Percentiles rank a stretch among this genome's conserved stretches.
Evolutionary conservation across 2,329 filamentous ascomycete species (phyloP).

Genomic region (Neofusicoccum cordaticola): DNA sequence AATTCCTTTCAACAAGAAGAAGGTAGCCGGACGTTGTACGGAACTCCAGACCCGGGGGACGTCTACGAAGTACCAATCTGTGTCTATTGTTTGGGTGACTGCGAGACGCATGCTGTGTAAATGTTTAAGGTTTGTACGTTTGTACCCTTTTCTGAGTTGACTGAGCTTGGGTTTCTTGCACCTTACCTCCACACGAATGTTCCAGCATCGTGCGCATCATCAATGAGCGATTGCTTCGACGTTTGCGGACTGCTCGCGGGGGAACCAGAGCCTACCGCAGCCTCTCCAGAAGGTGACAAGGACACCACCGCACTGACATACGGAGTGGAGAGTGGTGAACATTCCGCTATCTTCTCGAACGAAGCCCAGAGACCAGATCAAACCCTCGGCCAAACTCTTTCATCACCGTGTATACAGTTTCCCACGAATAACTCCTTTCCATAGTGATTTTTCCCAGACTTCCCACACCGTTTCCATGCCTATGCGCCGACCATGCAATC

Average conservation of each 20-base stretch:
- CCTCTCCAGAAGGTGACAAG: no score
- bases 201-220: no score
- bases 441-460: not conserved
- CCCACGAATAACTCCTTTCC: not conserved
- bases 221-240: no score
- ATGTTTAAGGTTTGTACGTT: not conserved
- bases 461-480: not conserved
- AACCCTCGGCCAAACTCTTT: not conserved
- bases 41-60: no score
- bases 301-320: not conserved
- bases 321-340: not conserved
- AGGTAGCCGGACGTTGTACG: not conserved
- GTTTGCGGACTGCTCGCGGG: no score
- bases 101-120: no score
- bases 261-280: no score
- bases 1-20: not conserved
- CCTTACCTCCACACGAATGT: no score
- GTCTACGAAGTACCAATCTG: no score
- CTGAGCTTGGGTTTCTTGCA: not conserved
- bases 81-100: no score
- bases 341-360: not conserved
- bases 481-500: constrained; percentile 3
- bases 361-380: not conserved
- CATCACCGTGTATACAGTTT: not conserved
- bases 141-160: not conserved